phyloP scores from a whole-genome alignment of 495 filamentous ascomycete genomes.

The Xylaria longipes region DNA sequence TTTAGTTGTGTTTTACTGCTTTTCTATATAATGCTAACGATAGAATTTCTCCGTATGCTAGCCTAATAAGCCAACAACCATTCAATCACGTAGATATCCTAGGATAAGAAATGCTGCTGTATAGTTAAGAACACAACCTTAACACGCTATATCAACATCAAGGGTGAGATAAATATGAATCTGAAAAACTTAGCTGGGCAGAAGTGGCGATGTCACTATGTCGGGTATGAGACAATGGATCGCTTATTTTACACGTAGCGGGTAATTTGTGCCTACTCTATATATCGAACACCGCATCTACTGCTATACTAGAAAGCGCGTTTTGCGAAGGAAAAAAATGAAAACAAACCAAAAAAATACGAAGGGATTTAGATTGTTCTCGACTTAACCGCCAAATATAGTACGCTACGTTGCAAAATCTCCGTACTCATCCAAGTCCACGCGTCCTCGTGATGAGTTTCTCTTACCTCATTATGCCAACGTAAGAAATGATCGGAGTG shows the following conservation, averaged over 20 bases:
- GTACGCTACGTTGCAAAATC: not conserved
- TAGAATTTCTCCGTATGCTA: not conserved
- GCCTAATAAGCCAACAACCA: not conserved
- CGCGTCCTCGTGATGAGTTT: not conserved
- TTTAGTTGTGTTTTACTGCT: not conserved
- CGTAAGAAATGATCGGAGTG: not conserved
- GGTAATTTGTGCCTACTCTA: not conserved
- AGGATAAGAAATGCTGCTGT: not conserved
- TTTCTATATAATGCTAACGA: not conserved
- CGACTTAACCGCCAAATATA: not conserved
- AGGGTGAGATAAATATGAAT: not conserved
- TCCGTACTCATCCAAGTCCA: not conserved
- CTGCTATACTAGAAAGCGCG: not conserved
- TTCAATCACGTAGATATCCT: not conserved
- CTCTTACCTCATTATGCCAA: not conserved
- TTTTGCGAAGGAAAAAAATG: not conserved
- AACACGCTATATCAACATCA: no score
- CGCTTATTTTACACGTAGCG: not conserved
- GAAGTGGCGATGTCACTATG: not conserved
- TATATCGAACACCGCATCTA: not conserved
- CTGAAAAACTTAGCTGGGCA: not conserved
- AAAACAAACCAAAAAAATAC: not conserved
- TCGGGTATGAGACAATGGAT: not conserved
- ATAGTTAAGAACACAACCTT: not conserved
- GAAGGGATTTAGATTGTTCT: not conserved